These are phyloP conservation scores for Solanum tarapatanum DNA, from an alignment of 257 asterid genomes.

Conservation along the genomic window DNA sequence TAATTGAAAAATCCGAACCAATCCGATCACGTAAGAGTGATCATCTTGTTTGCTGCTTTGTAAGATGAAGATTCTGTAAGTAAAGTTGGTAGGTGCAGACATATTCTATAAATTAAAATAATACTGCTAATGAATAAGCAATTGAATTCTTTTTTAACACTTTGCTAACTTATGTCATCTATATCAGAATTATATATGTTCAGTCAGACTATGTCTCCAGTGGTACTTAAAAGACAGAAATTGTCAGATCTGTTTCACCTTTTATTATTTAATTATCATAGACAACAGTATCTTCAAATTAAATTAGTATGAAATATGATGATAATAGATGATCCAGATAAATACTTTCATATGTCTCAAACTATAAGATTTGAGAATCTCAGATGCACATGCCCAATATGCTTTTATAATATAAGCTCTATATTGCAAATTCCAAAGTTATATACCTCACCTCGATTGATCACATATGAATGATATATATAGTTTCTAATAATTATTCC, in stretches of 20 bases:
- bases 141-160: neutral
- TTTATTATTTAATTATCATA: neutral
- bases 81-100: neutral
- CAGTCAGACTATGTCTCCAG: neutral
- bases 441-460: neutral
- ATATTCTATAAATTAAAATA: neutral
- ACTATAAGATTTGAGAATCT: neutral
- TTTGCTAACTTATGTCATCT: neutral
- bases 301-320: neutral
- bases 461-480: neutral
- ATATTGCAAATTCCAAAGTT: neutral
- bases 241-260: neutral
- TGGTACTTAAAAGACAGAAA: neutral
- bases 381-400: neutral
- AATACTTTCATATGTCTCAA: neutral
- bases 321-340: neutral
- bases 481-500: neutral
- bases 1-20: no score
- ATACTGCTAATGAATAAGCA: neutral
- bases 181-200: neutral
- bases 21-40: neutral
- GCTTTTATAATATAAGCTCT: neutral
- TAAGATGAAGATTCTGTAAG: constrained; percentile 1
- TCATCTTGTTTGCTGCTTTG: neutral
- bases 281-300: neutral